A percentile compares a stretch with the other conserved stretches of the same genome.
Conservation (phyloP, 257 asterid genomes). For the Primulina eburnea region DNA sequence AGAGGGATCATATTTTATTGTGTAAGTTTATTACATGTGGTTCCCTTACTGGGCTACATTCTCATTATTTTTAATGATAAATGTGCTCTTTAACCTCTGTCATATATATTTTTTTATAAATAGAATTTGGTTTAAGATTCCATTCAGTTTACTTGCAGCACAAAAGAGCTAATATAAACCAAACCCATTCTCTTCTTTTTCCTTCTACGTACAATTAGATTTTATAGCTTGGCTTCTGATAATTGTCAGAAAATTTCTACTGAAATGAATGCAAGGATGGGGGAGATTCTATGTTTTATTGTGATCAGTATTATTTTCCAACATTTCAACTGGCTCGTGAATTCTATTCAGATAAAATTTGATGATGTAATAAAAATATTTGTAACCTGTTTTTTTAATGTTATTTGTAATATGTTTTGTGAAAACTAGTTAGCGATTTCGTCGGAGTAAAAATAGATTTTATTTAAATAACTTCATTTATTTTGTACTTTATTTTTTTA, state of each 20-base stretch:
- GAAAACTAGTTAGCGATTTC: too few species aligned
- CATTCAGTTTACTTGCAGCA: slow-evolving; percentile 50
- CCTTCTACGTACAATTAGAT: slow-evolving; percentile 36
- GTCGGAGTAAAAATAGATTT: too few species aligned
- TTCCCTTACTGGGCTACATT: slow-evolving; percentile 75
- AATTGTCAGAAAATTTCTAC: slow-evolving; percentile 27
- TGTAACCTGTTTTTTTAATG: too few species aligned
- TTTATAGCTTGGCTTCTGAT: slow-evolving; percentile 17
- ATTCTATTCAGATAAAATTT: neutral
- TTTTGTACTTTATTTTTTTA: too few species aligned
- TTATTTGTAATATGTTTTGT: too few species aligned
- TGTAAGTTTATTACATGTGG: slow-evolving; percentile 49
- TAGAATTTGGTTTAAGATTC: slow-evolving; percentile 41
- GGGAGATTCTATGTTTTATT: neutral
- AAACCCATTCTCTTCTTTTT: slow-evolving; percentile 40
- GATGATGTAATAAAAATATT: too few species aligned
- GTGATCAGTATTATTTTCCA: neutral
- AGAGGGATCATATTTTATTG: slow-evolving; percentile 36
- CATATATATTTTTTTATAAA: slow-evolving; percentile 25
- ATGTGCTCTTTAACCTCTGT: slow-evolving; percentile 30
- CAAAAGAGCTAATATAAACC: slow-evolving; percentile 43
- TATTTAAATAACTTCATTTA: too few species aligned
- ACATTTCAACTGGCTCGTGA: neutral
- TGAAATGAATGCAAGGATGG: neutral
- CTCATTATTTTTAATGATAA: slow-evolving; percentile 30